phyloP scores from a whole-genome alignment of 192 early-diverging fungal genomes.

The Coemansia sp. region DNA sequence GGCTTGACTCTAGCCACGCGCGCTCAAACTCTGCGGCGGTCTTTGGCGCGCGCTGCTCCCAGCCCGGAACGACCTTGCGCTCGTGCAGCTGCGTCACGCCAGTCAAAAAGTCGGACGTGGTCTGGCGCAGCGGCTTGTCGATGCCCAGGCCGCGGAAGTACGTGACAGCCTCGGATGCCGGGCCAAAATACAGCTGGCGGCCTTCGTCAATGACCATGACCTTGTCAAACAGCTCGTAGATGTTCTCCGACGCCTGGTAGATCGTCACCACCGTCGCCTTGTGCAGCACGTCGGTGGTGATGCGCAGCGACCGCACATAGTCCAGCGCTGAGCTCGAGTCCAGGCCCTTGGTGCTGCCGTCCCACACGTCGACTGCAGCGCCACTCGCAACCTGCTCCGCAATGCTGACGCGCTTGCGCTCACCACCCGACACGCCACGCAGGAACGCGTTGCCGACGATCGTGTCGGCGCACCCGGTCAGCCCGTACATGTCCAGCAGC shows the following conservation, averaged over 20 bases:
- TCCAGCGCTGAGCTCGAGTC: constrained; percentile 81
- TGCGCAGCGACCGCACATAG: constrained; percentile 71
- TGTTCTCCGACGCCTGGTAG: constrained; percentile 72
- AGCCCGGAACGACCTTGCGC: constrained; percentile 56
- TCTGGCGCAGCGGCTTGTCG: constrained; percentile 54
- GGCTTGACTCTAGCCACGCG: constrained; percentile 48
- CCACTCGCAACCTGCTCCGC: constrained; percentile 71
- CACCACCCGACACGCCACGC: constrained; percentile 78
- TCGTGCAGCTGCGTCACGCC: constrained; percentile 61
- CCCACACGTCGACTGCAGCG: constrained; percentile 63
- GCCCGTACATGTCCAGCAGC: constrained; percentile 56
- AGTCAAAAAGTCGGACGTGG: constrained; percentile 64
- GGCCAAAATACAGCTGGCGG: constrained; percentile 59
- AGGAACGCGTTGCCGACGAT: constrained; percentile 70
- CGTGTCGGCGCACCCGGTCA: constrained; percentile 49
- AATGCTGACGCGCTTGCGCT: constrained; percentile 74
- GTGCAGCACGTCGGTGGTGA: constrained; percentile 65
- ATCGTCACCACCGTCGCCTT: constrained; percentile 64
- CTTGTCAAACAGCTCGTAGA: constrained; percentile 62
- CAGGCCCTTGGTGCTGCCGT: constrained; percentile 70
- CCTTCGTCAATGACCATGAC: constrained; percentile 52
- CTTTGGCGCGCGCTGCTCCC: constrained; percentile 54
- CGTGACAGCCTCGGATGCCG: constrained; percentile 38
- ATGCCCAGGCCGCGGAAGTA: constrained; percentile 57
- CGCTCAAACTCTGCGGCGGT: constrained; percentile 64